Evolutionary conservation across 805 yeast species (phyloP), one percentile per base, ranked within the genome.

Genomic region (Pichia sporocuriosa): DNA sequence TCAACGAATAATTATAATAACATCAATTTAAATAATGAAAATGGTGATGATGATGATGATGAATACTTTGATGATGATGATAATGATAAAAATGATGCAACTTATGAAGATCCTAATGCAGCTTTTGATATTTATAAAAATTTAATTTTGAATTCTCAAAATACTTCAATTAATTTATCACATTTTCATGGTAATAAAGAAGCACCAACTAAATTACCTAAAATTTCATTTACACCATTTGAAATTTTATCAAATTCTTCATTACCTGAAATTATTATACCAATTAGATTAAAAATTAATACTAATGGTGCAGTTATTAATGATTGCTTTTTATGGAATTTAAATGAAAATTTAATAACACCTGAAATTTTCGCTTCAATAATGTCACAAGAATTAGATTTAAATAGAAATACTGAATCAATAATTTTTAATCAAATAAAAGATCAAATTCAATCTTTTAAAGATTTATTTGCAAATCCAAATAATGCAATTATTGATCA

Each of bases 381-480:
- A 22, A 74, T 89, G 53, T 81, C 94, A 54, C 75, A 77, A 42
- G 98, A 93, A 52, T 68, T 93, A 49, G 96, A 88, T 45, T 72
- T 93, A 29, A 85, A 94, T 4, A 72, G 66, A 22, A 68, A 74
- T 8, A 70, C 79, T 41, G 86, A 82, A 51, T 62, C 67, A 34
- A 78, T 73, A 47, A 79, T 93, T 28, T 71, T 82, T 0, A 74
- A 73, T 17, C 76, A 89, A 11, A 85, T 93, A 43, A 75, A 72
- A 43, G 81, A 85, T 40, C 97, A 89, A 60, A 68, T 93, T 16
- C 87, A 83, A 47, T 94, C 85, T 43, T 82, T 76, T 54, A 72
- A 75, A 23, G 77, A 75, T 35, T 70, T 79, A 2, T 78, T 84
- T 1, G 65, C 75, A 11, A 72, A 84, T 25, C 78, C 79, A 40